Conservation (phyloP, 176 grass and related monocot genomes). For the Oryza nivara region DNA sequence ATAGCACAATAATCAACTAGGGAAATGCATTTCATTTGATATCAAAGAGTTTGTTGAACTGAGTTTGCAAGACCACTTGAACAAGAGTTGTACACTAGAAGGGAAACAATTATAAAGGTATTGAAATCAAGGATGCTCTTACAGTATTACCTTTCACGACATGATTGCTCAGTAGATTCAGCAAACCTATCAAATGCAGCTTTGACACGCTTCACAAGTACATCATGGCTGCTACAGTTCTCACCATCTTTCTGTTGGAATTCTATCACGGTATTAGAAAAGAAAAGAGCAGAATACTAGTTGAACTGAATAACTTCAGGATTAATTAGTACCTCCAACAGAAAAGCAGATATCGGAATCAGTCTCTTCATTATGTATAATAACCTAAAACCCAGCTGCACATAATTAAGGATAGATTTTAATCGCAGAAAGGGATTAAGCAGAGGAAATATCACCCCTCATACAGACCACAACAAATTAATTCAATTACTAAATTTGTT, state of each 20-base stretch:
- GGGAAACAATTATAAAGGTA: slow-evolving; percentile 30
- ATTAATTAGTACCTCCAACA: slow-evolving; percentile 72
- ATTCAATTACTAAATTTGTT: slow-evolving; percentile 19
- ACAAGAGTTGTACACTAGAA: slow-evolving; percentile 2
- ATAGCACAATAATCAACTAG: slow-evolving; percentile 5
- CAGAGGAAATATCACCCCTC: slow-evolving; percentile 8
- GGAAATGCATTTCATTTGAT: slow-evolving; percentile 4
- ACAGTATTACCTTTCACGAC: slow-evolving; percentile 63
- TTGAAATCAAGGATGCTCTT: slow-evolving; percentile 21
- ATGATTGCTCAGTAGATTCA: slow-evolving; percentile 83
- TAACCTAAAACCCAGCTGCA: slow-evolving; percentile 93
- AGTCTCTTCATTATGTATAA: slow-evolving; percentile 84
- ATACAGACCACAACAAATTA: slow-evolving; percentile 2
- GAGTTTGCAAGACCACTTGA: slow-evolving; percentile 32
- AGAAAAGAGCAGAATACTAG: slow-evolving; percentile 19
- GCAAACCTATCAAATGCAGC: slow-evolving; percentile 76
- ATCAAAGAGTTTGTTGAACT: slow-evolving; percentile 18
- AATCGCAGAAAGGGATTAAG: slow-evolving; percentile 27
- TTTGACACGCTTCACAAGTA: slow-evolving; percentile 81
- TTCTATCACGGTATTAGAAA: slow-evolving; percentile 35
- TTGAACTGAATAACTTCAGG: slow-evolving; percentile 24
- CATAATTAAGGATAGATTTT: slow-evolving; percentile 15
- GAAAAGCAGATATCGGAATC: slow-evolving; percentile 72
- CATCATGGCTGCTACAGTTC: slow-evolving; percentile 75
- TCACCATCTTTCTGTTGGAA: slow-evolving; percentile 87